Evolutionary conservation across 176 grass and related monocot species (phyloP).

Genomic region (Eremochloa ophiuroides): DNA sequence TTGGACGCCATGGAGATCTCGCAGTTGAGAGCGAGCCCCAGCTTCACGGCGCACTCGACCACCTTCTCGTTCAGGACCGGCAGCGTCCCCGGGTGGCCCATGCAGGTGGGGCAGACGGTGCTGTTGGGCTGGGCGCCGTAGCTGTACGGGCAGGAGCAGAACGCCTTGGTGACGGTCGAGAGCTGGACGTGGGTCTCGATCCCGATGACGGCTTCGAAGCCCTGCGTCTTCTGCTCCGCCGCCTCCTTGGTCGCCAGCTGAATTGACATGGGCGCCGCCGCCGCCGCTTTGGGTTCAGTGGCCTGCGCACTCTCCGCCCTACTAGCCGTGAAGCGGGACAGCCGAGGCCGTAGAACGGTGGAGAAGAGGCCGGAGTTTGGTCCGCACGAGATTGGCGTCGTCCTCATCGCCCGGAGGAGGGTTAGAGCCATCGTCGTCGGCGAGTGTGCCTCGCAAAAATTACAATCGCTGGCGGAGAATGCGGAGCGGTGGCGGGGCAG

Average conservation of each 20-base stretch:
- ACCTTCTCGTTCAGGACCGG: conserved; percentile 76
- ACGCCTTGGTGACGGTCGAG: conserved; percentile 72
- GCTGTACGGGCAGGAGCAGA: conserved; percentile 71
- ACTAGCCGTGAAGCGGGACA: conserved; percentile 15
- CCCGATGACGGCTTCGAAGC: conserved; percentile 80
- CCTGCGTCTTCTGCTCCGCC: conserved; percentile 47
- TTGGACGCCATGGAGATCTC: conserved; percentile 70
- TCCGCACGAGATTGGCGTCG: conserved; percentile 12
- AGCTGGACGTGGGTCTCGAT: conserved; percentile 97
- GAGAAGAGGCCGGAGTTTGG: conserved; percentile 26
- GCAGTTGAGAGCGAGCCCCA: conserved; percentile 85
- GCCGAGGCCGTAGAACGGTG: conserved; percentile 8
- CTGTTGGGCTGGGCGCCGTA: conserved; percentile 76
- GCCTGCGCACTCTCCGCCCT: conserved; percentile 34
- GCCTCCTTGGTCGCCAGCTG: conserved; percentile 48
- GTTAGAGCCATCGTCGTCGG: conserved; percentile 59
- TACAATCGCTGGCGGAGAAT: neutral
- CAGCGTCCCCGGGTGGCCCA: conserved; percentile 83
- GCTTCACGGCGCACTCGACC: conserved; percentile 73
- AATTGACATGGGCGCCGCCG: conserved; percentile 27
- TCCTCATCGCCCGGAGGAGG: conserved; percentile 55
- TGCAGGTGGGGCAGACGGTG: conserved; percentile 83
- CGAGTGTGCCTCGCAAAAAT: neutral
- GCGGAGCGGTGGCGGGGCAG: neutral
- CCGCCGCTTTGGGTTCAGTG: conserved; percentile 21